These are phyloP conservation scores for Xerocomellus intermedius DNA, from an alignment of 768 basidiomycete genomes.

Conservation along the genomic window DNA sequence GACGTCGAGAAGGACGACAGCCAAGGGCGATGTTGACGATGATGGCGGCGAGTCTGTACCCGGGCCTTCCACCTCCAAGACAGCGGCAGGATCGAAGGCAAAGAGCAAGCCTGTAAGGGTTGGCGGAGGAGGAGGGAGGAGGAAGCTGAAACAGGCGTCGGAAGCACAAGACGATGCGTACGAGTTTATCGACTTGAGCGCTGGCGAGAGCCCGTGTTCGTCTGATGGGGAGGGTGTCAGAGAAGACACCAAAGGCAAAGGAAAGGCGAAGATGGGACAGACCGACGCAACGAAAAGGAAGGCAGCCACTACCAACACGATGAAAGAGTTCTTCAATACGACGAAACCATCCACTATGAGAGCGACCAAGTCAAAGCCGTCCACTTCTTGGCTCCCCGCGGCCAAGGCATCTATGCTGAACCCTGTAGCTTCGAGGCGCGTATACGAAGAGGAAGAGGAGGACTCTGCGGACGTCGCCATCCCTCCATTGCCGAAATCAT, in stretches of 20 bases:
- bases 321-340: constrained; percentile 9
- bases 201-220: constrained; percentile 21
- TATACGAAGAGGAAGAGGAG: constrained; percentile 10
- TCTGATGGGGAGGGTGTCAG: constrained; percentile 10
- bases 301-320: constrained; percentile 1
- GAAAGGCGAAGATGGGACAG: constrained; percentile 4
- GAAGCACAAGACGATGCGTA: constrained; percentile 30
- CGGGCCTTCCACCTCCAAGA: constrained; percentile 4
- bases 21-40: neutral
- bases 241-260: constrained; percentile 3
- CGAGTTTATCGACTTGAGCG: constrained; percentile 26
- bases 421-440: neutral
- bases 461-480: neutral
- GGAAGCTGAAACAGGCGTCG: constrained; percentile 21
- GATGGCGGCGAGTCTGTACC: neutral
- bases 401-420: neutral
- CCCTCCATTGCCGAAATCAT: constrained; percentile 12
- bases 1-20: constrained; percentile 1
- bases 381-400: neutral
- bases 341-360: constrained; percentile 7
- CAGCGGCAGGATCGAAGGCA: constrained; percentile 2
- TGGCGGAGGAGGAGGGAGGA: constrained; percentile 9
- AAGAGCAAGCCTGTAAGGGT: constrained; percentile 3
- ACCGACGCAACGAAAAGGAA: neutral
- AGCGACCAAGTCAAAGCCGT: constrained; percentile 2